Conservation (phyloP, 2,329 filamentous ascomycete genomes). For the Emmonsiellopsis sp. region DNA sequence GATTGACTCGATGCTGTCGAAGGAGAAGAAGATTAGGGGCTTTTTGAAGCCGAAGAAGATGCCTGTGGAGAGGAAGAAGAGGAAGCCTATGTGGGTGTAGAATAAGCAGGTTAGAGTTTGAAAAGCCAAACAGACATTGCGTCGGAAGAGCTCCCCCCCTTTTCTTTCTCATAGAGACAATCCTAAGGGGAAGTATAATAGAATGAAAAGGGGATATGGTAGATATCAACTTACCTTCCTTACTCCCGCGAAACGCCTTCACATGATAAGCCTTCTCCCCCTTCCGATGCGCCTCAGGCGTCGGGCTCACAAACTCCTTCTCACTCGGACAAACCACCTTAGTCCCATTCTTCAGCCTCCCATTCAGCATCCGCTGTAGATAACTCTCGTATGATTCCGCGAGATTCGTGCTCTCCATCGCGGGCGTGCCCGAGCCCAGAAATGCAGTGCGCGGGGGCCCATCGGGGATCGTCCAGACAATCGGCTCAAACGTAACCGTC, state of each 20-base stretch:
- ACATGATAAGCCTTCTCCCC: conserved; percentile 55
- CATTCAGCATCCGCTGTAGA: conserved; percentile 38
- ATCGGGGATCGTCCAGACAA: conserved; percentile 53
- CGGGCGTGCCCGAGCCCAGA: conserved; percentile 32
- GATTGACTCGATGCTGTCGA: conserved; percentile 48
- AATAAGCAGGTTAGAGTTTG: not conserved
- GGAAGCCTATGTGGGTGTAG: conserved; percentile 38
- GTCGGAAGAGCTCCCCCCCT: not conserved
- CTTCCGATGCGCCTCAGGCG: conserved; percentile 52
- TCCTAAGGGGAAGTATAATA: not conserved
- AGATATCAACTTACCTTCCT: conserved; percentile 44
- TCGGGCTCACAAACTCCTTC: conserved; percentile 50
- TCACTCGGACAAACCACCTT: conserved; percentile 46
- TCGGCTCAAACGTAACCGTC: conserved; percentile 39
- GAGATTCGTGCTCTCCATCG: conserved; percentile 29
- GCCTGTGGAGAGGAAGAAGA: conserved; percentile 53
- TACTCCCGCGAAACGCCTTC: conserved; percentile 54
- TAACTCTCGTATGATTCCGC: conserved; percentile 38
- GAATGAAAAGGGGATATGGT: not conserved
- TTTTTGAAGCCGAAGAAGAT: conserved; percentile 59
- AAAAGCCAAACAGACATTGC: not conserved
- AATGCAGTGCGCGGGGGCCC: conserved; percentile 38
- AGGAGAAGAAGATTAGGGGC: conserved; percentile 53
- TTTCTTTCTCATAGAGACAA: not conserved
- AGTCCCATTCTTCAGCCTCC: conserved; percentile 32